These are phyloP conservation scores for Vitis vinifera DNA, from an alignment of 164 flowering plant species.

Conservation along the genomic window DNA sequence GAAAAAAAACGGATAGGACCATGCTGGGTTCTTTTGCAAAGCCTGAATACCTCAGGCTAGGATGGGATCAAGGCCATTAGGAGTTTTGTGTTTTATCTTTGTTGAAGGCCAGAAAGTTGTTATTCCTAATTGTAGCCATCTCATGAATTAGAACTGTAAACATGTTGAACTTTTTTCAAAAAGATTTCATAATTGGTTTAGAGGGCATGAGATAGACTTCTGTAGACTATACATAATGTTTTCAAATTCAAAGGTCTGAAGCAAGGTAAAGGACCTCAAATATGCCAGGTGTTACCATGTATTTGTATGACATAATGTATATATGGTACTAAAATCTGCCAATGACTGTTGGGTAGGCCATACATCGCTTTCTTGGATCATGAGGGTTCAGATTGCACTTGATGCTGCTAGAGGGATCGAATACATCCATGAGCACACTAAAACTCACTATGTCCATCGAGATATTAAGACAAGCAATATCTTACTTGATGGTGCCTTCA, in stretches of 20 bases:
- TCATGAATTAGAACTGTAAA: not conserved
- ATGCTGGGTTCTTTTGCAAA: too few species aligned
- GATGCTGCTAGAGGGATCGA: conserved; percentile 96
- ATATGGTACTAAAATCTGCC: conserved; percentile 8
- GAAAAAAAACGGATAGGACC: too few species aligned
- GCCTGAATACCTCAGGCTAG: not conserved
- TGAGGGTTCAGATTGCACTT: conserved; percentile 87
- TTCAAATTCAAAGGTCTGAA: not conserved
- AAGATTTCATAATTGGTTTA: not conserved
- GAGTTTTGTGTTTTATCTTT: not conserved
- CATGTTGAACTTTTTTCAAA: not conserved
- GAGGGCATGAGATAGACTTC: too few species aligned
- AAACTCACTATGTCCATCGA: conserved; percentile 92
- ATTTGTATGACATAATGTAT: not conserved
- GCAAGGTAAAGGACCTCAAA: not conserved
- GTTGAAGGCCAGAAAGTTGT: too few species aligned
- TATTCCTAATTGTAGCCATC: too few species aligned
- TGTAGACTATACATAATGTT: not conserved
- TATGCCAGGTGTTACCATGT: not conserved
- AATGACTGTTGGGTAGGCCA: conserved; percentile 44
- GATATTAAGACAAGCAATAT: conserved; percentile 96
- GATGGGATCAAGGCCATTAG: not conserved
- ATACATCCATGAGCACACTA: conserved; percentile 95
- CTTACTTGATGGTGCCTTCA: conserved; percentile 75
- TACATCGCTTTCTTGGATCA: conserved; percentile 85